A percentile compares a stretch with the other conserved stretches of the same genome.
Conservation (phyloP, 108 stramenopile genomes). For the Nitzschia putrida region DNA sequence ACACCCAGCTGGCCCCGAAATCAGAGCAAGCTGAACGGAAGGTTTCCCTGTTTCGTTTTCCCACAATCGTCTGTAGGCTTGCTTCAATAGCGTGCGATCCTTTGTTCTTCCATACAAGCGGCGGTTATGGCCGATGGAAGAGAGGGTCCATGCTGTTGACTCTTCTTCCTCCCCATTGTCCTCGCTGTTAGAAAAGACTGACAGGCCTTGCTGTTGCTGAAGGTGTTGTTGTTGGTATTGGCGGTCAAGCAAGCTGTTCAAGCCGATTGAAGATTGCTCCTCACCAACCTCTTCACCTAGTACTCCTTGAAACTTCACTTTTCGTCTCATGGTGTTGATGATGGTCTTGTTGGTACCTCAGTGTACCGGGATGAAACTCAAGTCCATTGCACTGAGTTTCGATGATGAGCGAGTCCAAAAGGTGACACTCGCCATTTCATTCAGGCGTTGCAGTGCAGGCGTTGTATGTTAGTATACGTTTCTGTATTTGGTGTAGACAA, state of each 20-base stretch:
- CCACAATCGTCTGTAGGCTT: slow-evolving; percentile 24
- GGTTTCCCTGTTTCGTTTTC: slow-evolving; percentile 25
- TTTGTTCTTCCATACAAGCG: slow-evolving; percentile 21
- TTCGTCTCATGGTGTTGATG: slow-evolving; percentile 17
- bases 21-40: slow-evolving; percentile 18
- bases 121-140: slow-evolving; percentile 22
- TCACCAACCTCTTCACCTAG: slow-evolving; percentile 11
- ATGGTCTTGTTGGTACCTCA: no score
- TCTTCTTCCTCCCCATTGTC: slow-evolving; percentile 10
- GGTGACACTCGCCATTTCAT: slow-evolving; percentile 5
- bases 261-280: slow-evolving; percentile 19
- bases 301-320: slow-evolving; percentile 29
- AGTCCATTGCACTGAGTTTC: background rate
- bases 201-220: slow-evolving; percentile 4
- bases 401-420: background rate
- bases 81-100: slow-evolving; percentile 5
- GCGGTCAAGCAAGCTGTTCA: slow-evolving; percentile 19
- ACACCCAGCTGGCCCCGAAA: slow-evolving; percentile 17
- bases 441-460: background rate
- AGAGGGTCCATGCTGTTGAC: slow-evolving; percentile 9
- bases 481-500: no score
- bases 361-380: no score
- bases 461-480: no score
- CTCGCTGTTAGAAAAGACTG: slow-evolving; percentile 21
- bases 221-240: background rate